A percentile compares a stretch with the other conserved stretches of the same genome.
These are phyloP conservation scores for Xylaria sp. DNA, from an alignment of 2,329 filamentous ascomycete species.

Conservation along the genomic window DNA sequence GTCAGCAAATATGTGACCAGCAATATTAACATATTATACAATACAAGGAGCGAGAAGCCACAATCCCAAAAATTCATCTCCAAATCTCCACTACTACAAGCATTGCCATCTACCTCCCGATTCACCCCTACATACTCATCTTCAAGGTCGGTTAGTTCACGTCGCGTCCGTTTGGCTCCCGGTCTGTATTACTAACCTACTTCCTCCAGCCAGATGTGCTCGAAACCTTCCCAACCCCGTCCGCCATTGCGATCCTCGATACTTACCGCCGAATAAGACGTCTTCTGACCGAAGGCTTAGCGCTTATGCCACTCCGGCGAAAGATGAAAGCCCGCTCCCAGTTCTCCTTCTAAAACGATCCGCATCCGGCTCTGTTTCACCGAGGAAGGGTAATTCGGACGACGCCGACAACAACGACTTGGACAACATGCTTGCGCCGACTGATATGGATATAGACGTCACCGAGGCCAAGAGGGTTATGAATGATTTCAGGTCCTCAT, in stretches of 20 bases:
- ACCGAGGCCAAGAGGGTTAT: not conserved
- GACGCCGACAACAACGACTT: not conserved
- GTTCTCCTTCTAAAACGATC: conserved; percentile 4
- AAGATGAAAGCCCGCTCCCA: not conserved
- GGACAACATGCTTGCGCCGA: not conserved
- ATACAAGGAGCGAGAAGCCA: no score
- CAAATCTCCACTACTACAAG: no score
- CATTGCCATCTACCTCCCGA: conserved; percentile 5
- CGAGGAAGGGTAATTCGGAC: not conserved
- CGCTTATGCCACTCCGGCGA: not conserved
- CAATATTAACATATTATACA: no score
- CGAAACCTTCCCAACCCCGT: conserved; percentile 9
- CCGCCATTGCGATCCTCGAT: not conserved
- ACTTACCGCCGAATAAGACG: not conserved
- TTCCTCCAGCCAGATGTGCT: conserved; percentile 1
- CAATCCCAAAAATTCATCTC: no score
- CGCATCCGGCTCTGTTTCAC: conserved; percentile 4
- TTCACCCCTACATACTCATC: conserved; percentile 3
- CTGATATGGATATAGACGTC: not conserved
- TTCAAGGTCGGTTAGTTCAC: conserved; percentile 3
- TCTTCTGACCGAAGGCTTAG: conserved; percentile 1
- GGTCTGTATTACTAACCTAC: conserved; percentile 1
- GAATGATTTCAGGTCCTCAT: conserved; percentile 11
- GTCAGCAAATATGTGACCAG: no score
- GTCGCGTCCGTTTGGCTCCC: not conserved